Conservation (phyloP, 176 grass and related monocot species). For the Dactylis glomerata region DNA sequence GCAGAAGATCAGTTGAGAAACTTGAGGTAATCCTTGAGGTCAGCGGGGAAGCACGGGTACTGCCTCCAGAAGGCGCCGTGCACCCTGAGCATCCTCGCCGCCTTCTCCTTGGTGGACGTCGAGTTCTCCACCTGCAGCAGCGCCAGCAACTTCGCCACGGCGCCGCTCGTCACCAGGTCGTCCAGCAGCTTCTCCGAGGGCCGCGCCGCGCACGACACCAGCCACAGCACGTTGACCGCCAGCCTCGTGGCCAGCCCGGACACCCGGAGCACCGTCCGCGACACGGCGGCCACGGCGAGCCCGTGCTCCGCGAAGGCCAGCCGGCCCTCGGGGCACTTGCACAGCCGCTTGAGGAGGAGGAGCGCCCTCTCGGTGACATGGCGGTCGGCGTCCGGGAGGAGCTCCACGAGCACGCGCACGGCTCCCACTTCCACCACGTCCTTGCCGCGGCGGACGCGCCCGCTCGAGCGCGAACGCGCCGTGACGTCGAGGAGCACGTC, state of each 20-base stretch:
- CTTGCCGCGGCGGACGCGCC: slow-evolving; percentile 11
- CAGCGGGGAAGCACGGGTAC: slow-evolving; percentile 72
- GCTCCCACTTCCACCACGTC: slow-evolving; percentile 59
- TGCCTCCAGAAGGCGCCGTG: slow-evolving; percentile 65
- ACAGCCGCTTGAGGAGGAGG: slow-evolving; percentile 67
- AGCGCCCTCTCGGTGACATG: slow-evolving; percentile 55
- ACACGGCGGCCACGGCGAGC: slow-evolving; percentile 47
- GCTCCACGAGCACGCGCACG: slow-evolving; percentile 59
- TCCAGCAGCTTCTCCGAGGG: slow-evolving; percentile 55
- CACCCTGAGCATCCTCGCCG: slow-evolving; percentile 40
- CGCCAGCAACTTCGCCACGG: slow-evolving; percentile 51
- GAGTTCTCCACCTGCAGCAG: slow-evolving; percentile 53
- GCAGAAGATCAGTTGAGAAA: slow-evolving; percentile 34
- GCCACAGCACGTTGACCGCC: slow-evolving; percentile 64
- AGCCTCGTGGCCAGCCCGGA: slow-evolving; percentile 51
- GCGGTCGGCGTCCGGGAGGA: slow-evolving; percentile 53
- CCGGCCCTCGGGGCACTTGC: slow-evolving; percentile 67
- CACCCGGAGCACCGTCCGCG: slow-evolving; percentile 45
- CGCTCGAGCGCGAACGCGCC: slow-evolving; percentile 34
- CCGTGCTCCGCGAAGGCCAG: slow-evolving; percentile 63
- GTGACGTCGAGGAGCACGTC: slow-evolving; percentile 56
- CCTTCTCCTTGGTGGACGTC: slow-evolving; percentile 68
- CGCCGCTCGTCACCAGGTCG: slow-evolving; percentile 48
- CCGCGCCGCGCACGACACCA: slow-evolving; percentile 37
- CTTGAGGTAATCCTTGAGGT: slow-evolving; percentile 54